Conservation (phyloP, 1,139 yeast species). For the Protomyces pachydermus region DNA sequence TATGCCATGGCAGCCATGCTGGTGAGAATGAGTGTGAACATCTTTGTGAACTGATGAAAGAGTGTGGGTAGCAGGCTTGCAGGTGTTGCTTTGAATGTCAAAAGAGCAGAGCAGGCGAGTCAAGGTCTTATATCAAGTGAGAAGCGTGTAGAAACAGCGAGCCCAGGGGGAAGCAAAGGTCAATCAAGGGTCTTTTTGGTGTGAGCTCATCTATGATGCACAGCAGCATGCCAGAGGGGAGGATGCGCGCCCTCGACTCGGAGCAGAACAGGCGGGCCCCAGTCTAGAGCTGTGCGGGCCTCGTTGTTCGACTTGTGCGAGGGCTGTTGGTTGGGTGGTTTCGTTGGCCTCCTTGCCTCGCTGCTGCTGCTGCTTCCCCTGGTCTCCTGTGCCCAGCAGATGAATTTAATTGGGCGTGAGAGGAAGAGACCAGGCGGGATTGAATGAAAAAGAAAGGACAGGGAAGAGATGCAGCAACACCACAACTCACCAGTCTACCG, state of each 20-base stretch:
- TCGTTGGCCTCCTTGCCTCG: no score
- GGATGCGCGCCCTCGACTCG: background rate
- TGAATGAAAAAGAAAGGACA: no score
- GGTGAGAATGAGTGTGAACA: constrained; percentile 12
- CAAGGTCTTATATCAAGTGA: background rate
- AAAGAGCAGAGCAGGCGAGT: background rate
- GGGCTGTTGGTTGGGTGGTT: no score
- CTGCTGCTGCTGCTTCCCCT: no score
- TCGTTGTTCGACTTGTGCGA: no score
- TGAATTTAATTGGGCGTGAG: background rate
- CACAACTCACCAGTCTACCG: background rate
- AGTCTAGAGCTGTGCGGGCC: no score
- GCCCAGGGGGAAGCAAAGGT: no score
- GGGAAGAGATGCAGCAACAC: background rate
- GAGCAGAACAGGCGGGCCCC: no score
- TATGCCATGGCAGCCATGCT: constrained; percentile 8
- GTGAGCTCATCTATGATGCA: background rate
- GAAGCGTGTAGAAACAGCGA: background rate
- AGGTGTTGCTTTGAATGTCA: background rate
- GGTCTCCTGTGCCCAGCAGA: background rate
- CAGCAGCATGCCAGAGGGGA: background rate
- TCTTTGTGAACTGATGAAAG: constrained; percentile 3
- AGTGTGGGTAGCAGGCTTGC: background rate
- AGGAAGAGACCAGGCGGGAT: background rate
- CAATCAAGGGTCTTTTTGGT: no score